Percentiles rank a stretch among this genome's conserved stretches.
phyloP scores from a whole-genome alignment of 2,329 filamentous ascomycete species.

The Lasiodiplodia hormozganensis region DNA sequence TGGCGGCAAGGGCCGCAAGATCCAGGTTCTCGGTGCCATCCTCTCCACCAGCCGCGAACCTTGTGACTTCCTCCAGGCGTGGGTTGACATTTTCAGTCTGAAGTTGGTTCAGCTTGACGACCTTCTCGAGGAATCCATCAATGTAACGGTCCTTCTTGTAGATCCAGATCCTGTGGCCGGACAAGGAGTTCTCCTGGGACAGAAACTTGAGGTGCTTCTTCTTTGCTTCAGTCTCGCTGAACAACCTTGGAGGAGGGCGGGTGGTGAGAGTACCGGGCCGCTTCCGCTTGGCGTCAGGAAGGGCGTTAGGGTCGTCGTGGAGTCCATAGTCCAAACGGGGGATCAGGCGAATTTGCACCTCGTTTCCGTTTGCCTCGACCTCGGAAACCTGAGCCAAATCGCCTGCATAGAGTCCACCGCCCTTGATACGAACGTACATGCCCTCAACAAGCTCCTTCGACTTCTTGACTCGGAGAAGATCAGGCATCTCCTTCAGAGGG shows the following conservation, averaged over 20 bases:
- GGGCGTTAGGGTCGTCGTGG: conserved; percentile 72
- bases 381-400: conserved; percentile 93
- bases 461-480: conserved; percentile 80
- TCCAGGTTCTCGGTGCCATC: conserved; percentile 95
- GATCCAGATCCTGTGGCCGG: conserved; percentile 71
- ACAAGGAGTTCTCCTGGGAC: conserved; percentile 58
- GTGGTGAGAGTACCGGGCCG: conserved; percentile 59
- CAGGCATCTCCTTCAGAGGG: conserved; percentile 96
- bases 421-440: conserved; percentile 88
- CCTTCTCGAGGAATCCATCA: conserved; percentile 91
- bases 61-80: conserved; percentile 92
- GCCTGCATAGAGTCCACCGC: conserved; percentile 79
- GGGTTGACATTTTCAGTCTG: conserved; percentile 91
- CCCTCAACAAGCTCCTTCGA: conserved; percentile 90
- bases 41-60: conserved; percentile 84
- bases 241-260: conserved; percentile 84
- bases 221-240: conserved; percentile 90
- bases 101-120: conserved; percentile 87
- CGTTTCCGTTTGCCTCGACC: conserved; percentile 89
- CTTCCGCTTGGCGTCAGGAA: conserved; percentile 74
- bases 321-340: conserved; percentile 91
- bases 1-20: conserved; percentile 86
- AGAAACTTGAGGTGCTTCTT: conserved; percentile 78
- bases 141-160: conserved; percentile 91
- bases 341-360: conserved; percentile 85